Percentiles rank a stretch among this genome's conserved stretches.
Evolutionary conservation across 768 basidiomycete species (phyloP).

Genomic region (Lentinula boryana): DNA sequence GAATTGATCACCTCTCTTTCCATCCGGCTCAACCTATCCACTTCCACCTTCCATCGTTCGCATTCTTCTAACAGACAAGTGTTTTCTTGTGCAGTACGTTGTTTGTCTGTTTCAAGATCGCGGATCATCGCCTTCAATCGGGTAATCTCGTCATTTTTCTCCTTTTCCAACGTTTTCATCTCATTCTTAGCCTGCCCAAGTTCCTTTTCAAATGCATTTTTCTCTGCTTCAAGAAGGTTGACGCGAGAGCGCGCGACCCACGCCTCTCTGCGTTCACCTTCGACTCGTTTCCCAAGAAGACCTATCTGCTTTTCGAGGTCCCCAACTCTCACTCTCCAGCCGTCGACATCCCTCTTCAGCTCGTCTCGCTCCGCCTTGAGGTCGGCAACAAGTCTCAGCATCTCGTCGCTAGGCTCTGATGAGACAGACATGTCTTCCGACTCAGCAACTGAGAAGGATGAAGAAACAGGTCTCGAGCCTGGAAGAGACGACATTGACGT

Average conservation of each 20-base stretch:
- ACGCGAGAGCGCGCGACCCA: constrained; percentile 78
- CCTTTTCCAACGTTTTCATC: constrained; percentile 14
- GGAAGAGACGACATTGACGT: constrained; percentile 25
- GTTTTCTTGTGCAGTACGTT: constrained; percentile 19
- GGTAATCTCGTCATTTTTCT: neutral
- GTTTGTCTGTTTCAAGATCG: constrained; percentile 21
- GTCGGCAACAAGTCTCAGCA: constrained; percentile 68
- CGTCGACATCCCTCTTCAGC: constrained; percentile 81
- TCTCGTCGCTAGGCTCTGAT: constrained; percentile 66
- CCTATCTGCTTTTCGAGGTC: constrained; percentile 69
- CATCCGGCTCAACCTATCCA: constrained; percentile 14
- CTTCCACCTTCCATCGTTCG: constrained; percentile 25
- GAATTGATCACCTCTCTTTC: constrained; percentile 17
- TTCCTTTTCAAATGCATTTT: constrained; percentile 45
- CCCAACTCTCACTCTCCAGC: constrained; percentile 73
- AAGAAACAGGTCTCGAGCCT: constrained; percentile 32
- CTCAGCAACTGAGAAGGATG: constrained; percentile 39
- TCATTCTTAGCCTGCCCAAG: constrained; percentile 23
- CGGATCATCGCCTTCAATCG: neutral
- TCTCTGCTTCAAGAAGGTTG: constrained; percentile 63
- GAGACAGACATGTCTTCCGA: constrained; percentile 31
- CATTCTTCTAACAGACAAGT: constrained; percentile 28
- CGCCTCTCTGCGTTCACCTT: constrained; percentile 74
- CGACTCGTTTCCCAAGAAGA: constrained; percentile 62
- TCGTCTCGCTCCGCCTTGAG: constrained; percentile 88